These are phyloP conservation scores for Tylopilus orsonianus DNA, from an alignment of 1,284 basidiomycete species.

Conservation along the genomic window DNA sequence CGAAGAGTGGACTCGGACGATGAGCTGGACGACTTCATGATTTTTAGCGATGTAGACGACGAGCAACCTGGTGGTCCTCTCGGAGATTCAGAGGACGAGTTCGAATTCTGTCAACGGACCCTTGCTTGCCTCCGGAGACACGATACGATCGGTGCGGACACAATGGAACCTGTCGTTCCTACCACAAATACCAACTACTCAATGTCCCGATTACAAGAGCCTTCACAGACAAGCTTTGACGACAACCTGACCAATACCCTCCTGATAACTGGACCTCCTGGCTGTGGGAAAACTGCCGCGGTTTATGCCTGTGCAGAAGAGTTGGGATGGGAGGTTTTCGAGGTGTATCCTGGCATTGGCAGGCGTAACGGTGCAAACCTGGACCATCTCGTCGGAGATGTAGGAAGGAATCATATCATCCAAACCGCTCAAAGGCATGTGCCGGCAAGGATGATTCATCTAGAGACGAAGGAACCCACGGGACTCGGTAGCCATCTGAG, in stretches of 20 bases:
- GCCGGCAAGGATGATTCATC: slow-evolving; percentile 10
- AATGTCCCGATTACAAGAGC: slow-evolving; percentile 5
- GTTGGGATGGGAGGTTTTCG: slow-evolving; percentile 94
- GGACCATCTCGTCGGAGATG: slow-evolving; percentile 84
- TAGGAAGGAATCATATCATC: slow-evolving; percentile 90
- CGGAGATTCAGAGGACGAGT: slow-evolving; percentile 37
- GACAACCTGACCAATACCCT: slow-evolving; percentile 78
- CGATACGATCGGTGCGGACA: slow-evolving; percentile 2
- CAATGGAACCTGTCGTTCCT: slow-evolving; percentile 23
- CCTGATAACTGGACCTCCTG: slow-evolving; percentile 79
- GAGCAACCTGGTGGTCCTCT: slow-evolving; percentile 36
- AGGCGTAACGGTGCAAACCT: slow-evolving; percentile 81
- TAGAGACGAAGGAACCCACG: slow-evolving; percentile 4
- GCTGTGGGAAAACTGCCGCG: slow-evolving; percentile 89
- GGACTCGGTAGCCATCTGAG: slow-evolving; percentile 19
- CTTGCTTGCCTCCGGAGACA: slow-evolving; percentile 16
- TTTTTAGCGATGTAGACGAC: slow-evolving; percentile 44
- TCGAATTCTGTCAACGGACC: slow-evolving; percentile 30
- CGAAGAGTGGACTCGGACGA: slow-evolving; percentile 53
- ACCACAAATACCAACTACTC: slow-evolving; percentile 13
- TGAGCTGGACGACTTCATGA: slow-evolving; percentile 51
- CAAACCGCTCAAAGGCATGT: slow-evolving; percentile 23
- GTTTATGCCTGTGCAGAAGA: slow-evolving; percentile 93
- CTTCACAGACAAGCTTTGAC: slow-evolving; percentile 35
- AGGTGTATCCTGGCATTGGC: slow-evolving; percentile 95